These are phyloP conservation scores for Thymus mandschuricus DNA, from an alignment of 257 asterid species.

Conservation along the genomic window DNA sequence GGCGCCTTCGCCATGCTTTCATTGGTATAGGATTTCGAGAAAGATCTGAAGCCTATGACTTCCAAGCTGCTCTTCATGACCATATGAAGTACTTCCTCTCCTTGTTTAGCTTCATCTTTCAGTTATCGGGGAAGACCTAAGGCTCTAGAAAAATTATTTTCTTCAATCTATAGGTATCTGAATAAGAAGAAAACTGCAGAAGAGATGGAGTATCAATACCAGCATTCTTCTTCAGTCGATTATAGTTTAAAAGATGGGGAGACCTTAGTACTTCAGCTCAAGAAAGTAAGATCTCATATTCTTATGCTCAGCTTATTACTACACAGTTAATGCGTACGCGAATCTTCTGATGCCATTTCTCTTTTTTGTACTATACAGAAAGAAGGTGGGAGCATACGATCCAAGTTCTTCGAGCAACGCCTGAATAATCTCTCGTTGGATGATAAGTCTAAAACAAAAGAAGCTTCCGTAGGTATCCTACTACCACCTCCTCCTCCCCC, in stretches of 20 bases:
- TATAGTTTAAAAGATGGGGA: constrained; percentile 98
- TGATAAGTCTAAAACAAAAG: constrained; percentile 55
- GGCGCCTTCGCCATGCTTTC: constrained; percentile 97
- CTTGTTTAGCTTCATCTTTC: constrained; percentile 7
- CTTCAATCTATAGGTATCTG: constrained; percentile 65
- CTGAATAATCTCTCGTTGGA: constrained; percentile 68
- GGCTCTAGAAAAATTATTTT: neutral
- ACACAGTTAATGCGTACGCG: constrained; percentile 10
- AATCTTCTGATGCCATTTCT: constrained; percentile 15
- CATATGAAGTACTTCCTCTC: constrained; percentile 80
- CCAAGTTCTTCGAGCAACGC: constrained; percentile 91
- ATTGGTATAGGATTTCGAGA: constrained; percentile 98
- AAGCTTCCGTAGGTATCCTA: constrained; percentile 48
- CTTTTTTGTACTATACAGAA: constrained; percentile 46
- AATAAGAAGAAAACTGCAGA: constrained; percentile 94
- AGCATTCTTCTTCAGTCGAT: constrained; percentile 76
- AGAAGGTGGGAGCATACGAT: constrained; percentile 53
- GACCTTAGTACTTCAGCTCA: constrained; percentile 84
- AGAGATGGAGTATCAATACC: constrained; percentile 97
- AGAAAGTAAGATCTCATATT: constrained; percentile 52
- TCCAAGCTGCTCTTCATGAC: constrained; percentile 98
- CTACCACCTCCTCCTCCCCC: constrained; percentile 79
- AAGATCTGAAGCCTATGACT: constrained; percentile 95
- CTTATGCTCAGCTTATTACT: neutral
- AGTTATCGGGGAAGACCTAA: neutral